A percentile compares a stretch with the other conserved stretches of the same genome.
Conservation (phyloP, 768 basidiomycete genomes). For the Lepiota subincarnata region DNA sequence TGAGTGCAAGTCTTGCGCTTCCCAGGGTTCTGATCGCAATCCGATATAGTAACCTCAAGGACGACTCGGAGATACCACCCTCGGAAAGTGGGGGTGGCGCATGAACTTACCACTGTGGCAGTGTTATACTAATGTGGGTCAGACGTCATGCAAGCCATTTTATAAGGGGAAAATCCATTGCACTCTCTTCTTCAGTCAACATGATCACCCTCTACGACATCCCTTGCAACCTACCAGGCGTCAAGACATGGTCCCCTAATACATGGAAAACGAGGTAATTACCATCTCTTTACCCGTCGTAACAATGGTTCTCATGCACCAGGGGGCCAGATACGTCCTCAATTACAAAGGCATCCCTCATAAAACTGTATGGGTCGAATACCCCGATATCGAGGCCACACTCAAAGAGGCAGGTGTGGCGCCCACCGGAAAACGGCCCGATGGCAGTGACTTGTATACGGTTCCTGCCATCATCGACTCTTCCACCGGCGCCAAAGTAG, state of each 20-base stretch:
- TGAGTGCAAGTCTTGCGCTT: too few species aligned
- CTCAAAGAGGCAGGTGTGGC: conserved; percentile 5
- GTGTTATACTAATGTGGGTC: too few species aligned
- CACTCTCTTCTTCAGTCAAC: not conserved
- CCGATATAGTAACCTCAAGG: too few species aligned
- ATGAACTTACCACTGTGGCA: too few species aligned
- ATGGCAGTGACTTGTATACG: conserved; percentile 11
- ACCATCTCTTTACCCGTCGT: not conserved
- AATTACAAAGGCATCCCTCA: conserved; percentile 8
- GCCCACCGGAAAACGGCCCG: not conserved
- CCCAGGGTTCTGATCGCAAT: too few species aligned
- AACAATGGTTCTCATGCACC: not conserved
- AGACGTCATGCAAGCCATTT: too few species aligned
- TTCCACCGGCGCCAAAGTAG: not conserved
- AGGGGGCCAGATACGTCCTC: conserved; percentile 17
- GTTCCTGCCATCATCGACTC: conserved; percentile 13
- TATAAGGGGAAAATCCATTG: too few species aligned
- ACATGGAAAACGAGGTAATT: conserved; percentile 30
- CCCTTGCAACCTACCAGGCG: conserved; percentile 20
- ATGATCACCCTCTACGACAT: conserved; percentile 38
- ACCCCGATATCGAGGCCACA: conserved; percentile 4
- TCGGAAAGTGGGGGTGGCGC: too few species aligned
- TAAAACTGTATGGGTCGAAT: conserved; percentile 3
- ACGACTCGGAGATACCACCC: too few species aligned
- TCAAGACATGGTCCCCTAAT: conserved; percentile 31